A percentile compares a stretch with the other conserved stretches of the same genome.
These are phyloP conservation scores for Flaveria brownii DNA, from an alignment of 129 eudicot genomes.

Conservation along the genomic window DNA sequence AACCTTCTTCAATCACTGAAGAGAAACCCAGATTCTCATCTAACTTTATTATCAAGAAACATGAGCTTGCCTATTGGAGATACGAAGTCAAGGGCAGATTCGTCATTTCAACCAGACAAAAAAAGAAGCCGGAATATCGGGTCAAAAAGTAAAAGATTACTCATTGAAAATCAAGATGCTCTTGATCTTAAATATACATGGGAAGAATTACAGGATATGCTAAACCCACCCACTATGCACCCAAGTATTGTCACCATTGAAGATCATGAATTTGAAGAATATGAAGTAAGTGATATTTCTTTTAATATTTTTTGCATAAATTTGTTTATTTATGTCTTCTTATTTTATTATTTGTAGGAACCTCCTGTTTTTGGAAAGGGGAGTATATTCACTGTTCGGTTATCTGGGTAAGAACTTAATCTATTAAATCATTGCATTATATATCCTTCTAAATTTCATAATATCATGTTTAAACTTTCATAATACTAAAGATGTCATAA, in stretches of 20 bases:
- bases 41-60: slow-evolving; percentile 52
- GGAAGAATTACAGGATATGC: slow-evolving; percentile 94
- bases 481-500: neutral
- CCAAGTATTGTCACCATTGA: slow-evolving; percentile 66
- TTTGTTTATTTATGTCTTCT: neutral
- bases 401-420: slow-evolving; percentile 67
- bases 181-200: slow-evolving; percentile 81
- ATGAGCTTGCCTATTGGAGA: slow-evolving; percentile 46
- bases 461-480: neutral
- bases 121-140: slow-evolving; percentile 83
- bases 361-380: slow-evolving; percentile 94
- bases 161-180: slow-evolving; percentile 77
- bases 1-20: slow-evolving; percentile 65
- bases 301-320: slow-evolving; percentile 3
- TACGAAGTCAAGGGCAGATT: slow-evolving; percentile 42
- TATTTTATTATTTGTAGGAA: slow-evolving; percentile 49
- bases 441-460: neutral
- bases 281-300: slow-evolving; percentile 53
- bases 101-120: slow-evolving; percentile 58
- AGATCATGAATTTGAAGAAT: slow-evolving; percentile 91
- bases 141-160: slow-evolving; percentile 74
- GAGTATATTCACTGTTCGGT: slow-evolving; percentile 74
- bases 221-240: slow-evolving; percentile 56
- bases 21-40: slow-evolving; percentile 61
- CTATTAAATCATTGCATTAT: neutral